A percentile compares a stretch with the other conserved stretches of the same genome.
Evolutionary conservation across 78 protist species (phyloP).

Genomic region (Dictyostelium firmibasis): DNA sequence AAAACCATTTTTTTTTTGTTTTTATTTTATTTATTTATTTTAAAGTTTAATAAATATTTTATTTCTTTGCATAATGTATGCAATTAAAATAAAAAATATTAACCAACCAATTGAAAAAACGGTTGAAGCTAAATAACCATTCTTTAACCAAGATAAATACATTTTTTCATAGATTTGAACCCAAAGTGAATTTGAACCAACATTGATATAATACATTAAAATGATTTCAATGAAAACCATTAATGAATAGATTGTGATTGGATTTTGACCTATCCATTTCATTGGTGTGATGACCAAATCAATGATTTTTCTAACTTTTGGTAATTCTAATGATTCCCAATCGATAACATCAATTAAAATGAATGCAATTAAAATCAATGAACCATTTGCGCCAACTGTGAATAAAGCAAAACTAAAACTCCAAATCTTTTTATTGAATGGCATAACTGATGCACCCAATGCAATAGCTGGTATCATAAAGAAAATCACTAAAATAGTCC

Average conservation of each 20-base stretch:
- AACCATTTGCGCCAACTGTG: slow-evolving; percentile 45
- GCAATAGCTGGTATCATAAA: neutral
- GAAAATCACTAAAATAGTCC: neutral
- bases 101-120: slow-evolving; percentile 48
- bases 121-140: slow-evolving; percentile 40
- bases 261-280: slow-evolving; percentile 61
- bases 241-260: slow-evolving; percentile 58
- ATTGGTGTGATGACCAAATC: slow-evolving; percentile 6
- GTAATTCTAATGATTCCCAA: neutral
- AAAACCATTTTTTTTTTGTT: neutral
- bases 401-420: slow-evolving; percentile 60
- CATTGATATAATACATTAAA: slow-evolving; percentile 50
- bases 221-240: slow-evolving; percentile 72
- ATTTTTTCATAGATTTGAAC: neutral
- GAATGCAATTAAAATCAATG: neutral
- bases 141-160: slow-evolving; percentile 47
- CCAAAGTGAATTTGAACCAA: slow-evolving; percentile 4
- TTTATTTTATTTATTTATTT: neutral
- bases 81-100: slow-evolving; percentile 45
- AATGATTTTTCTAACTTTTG: neutral
- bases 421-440: slow-evolving; percentile 57
- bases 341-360: slow-evolving; percentile 12
- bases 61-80: slow-evolving; percentile 46
- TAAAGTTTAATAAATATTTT: slow-evolving; percentile 65
- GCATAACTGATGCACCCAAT: slow-evolving; percentile 11